A percentile compares a stretch with the other conserved stretches of the same genome.
Conservation (phyloP, 352 stramenopile species). For the Phytophthora gonapodyides region DNA sequence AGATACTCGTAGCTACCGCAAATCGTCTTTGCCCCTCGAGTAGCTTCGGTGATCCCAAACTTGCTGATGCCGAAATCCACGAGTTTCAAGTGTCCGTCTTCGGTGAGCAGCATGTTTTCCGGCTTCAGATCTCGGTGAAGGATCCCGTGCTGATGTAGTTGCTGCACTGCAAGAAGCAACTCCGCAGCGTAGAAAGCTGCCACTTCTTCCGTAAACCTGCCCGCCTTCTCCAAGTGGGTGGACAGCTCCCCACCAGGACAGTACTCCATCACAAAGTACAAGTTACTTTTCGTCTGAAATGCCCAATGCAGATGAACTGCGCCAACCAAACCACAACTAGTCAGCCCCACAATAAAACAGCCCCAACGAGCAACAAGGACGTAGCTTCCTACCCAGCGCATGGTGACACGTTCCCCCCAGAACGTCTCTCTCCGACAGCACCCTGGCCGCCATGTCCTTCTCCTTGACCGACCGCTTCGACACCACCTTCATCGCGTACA, state of each 20-base stretch:
- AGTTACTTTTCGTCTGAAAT: conserved; percentile 63
- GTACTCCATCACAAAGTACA: conserved; percentile 88
- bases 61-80: conserved; percentile 88
- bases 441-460: conserved; percentile 56
- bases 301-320: conserved; percentile 79
- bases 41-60: conserved; percentile 77
- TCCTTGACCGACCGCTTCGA: conserved; percentile 59
- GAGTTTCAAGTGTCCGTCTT: conserved; percentile 72
- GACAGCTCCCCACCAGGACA: conserved; percentile 77
- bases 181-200: conserved; percentile 76
- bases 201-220: conserved; percentile 57
- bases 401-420: conserved; percentile 73
- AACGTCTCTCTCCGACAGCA: conserved; percentile 78
- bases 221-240: conserved; percentile 49
- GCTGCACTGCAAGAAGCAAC: conserved; percentile 74
- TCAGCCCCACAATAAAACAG: conserved; percentile 11
- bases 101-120: conserved; percentile 74
- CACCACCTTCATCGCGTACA: conserved; percentile 88
- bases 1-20: conserved; percentile 86
- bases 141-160: conserved; percentile 85
- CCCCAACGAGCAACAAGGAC: background rate
- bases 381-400: conserved; percentile 41
- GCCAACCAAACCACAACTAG: background rate
- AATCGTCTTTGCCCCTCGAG: conserved; percentile 57
- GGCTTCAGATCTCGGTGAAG: conserved; percentile 86